Percentiles rank a stretch among this genome's conserved stretches.
Evolutionary conservation across 164 flowering plant genomes (phyloP).

Genomic region (Annona squamosa): DNA sequence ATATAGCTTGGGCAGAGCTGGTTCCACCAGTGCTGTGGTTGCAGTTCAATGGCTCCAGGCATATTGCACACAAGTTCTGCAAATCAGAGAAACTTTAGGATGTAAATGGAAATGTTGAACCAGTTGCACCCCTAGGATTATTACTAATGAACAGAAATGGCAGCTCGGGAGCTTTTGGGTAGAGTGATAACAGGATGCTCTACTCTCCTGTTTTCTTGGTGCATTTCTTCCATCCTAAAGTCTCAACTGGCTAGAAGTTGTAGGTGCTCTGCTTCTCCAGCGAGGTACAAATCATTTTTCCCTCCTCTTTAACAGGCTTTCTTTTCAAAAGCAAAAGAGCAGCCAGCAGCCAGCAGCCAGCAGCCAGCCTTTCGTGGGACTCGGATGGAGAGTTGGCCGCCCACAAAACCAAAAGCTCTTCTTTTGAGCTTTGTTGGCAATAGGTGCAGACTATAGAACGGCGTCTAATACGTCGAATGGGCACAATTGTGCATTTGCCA

Average conservation of each 20-base stretch:
- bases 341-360: not conserved
- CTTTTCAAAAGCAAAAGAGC: not conserved
- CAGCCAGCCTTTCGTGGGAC: not conserved
- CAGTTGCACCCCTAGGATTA: not conserved
- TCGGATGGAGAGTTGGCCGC: not conserved
- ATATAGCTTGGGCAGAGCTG: slow-evolving; percentile 61
- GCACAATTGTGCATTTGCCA: not conserved
- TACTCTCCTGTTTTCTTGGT: not conserved
- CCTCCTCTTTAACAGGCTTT: not conserved
- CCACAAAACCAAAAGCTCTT: not conserved
- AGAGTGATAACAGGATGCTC: not conserved
- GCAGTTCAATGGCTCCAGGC: slow-evolving; percentile 63
- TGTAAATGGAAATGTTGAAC: not conserved
- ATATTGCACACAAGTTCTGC: slow-evolving; percentile 82
- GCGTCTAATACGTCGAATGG: not conserved
- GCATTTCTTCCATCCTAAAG: not conserved
- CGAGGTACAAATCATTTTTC: not conserved
- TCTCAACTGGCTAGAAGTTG: not conserved
- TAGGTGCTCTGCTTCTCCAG: not conserved
- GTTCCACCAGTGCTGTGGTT: slow-evolving; percentile 28
- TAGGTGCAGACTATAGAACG: not conserved
- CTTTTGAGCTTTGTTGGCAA: not conserved
- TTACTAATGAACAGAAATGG: not conserved
- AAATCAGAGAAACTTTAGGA: slow-evolving; percentile 1
- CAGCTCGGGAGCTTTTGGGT: not conserved